A percentile compares a stretch with the other conserved stretches of the same genome.
Evolutionary conservation across 1,139 yeast species (phyloP).

Genomic region (Magnusiomyces starmeri): DNA sequence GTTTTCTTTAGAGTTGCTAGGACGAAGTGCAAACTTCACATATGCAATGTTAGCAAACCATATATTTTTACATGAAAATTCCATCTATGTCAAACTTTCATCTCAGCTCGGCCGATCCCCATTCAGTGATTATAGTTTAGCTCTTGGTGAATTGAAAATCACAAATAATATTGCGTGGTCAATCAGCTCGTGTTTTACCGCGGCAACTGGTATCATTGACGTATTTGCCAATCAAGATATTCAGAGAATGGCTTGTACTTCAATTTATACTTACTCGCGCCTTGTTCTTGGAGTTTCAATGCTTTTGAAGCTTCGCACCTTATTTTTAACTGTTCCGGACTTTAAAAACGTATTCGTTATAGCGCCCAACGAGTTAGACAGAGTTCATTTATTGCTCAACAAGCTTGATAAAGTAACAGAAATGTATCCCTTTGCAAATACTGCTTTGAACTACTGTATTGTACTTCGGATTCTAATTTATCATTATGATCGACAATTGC

Average conservation of each 20-base stretch:
- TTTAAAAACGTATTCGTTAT: constrained; percentile 43
- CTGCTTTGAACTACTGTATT: constrained; percentile 24
- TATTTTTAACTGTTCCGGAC: constrained; percentile 49
- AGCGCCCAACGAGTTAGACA: constrained; percentile 38
- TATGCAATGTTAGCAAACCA: constrained; percentile 4
- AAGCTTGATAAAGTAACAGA: constrained; percentile 22
- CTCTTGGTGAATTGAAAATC: constrained; percentile 18
- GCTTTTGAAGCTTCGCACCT: constrained; percentile 51
- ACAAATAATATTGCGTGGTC: constrained; percentile 10
- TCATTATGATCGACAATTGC: constrained; percentile 27
- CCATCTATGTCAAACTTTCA: constrained; percentile 32
- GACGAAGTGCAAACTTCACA: background rate
- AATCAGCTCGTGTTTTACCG: constrained; percentile 22
- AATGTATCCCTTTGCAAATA: constrained; percentile 25
- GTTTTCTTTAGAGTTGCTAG: background rate
- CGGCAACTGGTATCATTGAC: constrained; percentile 22
- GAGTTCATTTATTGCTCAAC: constrained; percentile 41
- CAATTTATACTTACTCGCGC: constrained; percentile 57
- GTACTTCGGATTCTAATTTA: constrained; percentile 27
- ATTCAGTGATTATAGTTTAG: constrained; percentile 33
- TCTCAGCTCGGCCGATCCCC: constrained; percentile 32
- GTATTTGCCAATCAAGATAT: constrained; percentile 16
- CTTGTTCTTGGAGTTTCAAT: constrained; percentile 63
- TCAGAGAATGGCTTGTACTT: constrained; percentile 43
- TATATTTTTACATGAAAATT: constrained; percentile 55